These are phyloP conservation scores for Cenchrus americanus DNA, from an alignment of 176 grass and related monocot species.

Conservation along the genomic window DNA sequence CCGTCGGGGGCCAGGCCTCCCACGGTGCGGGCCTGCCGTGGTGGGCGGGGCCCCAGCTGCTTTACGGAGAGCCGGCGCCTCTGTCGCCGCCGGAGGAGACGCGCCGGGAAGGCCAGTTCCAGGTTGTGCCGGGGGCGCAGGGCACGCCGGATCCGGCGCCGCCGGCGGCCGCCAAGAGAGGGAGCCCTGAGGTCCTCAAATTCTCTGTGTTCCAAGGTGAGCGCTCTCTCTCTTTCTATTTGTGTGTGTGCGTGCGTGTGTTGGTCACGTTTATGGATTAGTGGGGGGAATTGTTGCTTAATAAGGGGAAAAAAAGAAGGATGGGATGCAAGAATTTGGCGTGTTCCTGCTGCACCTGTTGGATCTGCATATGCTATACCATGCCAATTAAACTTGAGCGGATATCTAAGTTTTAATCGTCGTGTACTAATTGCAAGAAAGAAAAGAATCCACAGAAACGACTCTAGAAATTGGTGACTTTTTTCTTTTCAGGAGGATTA, in stretches of 20 bases:
- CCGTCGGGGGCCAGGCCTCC: conserved; percentile 28
- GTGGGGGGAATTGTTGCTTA: not conserved
- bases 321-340: conserved; percentile 9
- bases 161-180: conserved; percentile 29
- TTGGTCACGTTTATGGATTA: not conserved
- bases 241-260: not conserved
- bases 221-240: not conserved
- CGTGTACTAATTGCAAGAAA: conserved; percentile 1
- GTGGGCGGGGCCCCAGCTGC: conserved; percentile 69
- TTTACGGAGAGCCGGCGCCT: conserved; percentile 61
- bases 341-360: not conserved
- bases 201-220: conserved; percentile 80
- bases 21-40: conserved; percentile 53
- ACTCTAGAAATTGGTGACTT: not conserved
- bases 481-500: not conserved
- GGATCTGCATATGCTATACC: conserved; percentile 37
- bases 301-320: not conserved
- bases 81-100: conserved; percentile 42
- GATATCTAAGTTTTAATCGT: conserved; percentile 24
- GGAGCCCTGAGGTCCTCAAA: conserved; percentile 50
- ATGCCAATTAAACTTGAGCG: not conserved
- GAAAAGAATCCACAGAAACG: not conserved
- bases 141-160: conserved; percentile 46
- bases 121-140: conserved; percentile 49
- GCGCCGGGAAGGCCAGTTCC: conserved; percentile 54